Evolutionary conservation across 2,329 filamentous ascomycete genomes (phyloP).

Genomic region (Herpomyces periplanetae): DNA sequence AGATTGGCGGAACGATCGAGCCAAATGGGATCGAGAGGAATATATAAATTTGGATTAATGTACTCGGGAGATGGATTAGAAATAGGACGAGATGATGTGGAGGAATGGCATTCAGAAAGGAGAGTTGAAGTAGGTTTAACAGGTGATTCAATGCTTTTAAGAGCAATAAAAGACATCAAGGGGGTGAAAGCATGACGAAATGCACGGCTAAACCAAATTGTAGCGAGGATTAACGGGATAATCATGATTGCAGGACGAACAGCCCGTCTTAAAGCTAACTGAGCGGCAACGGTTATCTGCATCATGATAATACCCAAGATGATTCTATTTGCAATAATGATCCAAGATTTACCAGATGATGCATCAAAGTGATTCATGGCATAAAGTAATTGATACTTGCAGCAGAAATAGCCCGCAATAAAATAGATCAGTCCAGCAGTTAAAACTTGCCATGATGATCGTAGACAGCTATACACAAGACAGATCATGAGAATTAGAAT

Average conservation of each 20-base stretch:
- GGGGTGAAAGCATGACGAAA: slow-evolving; percentile 49
- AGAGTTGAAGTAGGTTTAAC: too few species aligned
- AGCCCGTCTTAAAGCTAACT: slow-evolving; percentile 31
- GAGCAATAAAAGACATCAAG: slow-evolving; percentile 59
- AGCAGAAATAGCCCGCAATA: slow-evolving; percentile 40
- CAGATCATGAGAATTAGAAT: slow-evolving; percentile 81
- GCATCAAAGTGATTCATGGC: slow-evolving; percentile 83
- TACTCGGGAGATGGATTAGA: too few species aligned
- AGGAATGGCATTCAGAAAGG: too few species aligned
- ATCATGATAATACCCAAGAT: slow-evolving; percentile 57
- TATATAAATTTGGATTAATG: too few species aligned
- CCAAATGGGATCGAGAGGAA: too few species aligned
- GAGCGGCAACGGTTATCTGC: slow-evolving; percentile 58
- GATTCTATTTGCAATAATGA: slow-evolving; percentile 74
- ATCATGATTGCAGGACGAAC: slow-evolving; percentile 32
- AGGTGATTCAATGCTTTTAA: slow-evolving; percentile 73
- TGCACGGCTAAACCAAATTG: slow-evolving; percentile 58
- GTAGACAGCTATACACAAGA: slow-evolving; percentile 62
- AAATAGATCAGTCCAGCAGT: slow-evolving; percentile 54
- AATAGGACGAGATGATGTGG: too few species aligned
- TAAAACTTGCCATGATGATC: slow-evolving; percentile 37
- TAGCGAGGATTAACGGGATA: slow-evolving; percentile 32
- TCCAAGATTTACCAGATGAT: slow-evolving; percentile 70
- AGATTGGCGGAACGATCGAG: too few species aligned
- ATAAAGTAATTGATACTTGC: slow-evolving; percentile 90